Conservation (phyloP, 202 grass and related monocot species). For the Bolboschoenoplectus hybrid region DNA sequence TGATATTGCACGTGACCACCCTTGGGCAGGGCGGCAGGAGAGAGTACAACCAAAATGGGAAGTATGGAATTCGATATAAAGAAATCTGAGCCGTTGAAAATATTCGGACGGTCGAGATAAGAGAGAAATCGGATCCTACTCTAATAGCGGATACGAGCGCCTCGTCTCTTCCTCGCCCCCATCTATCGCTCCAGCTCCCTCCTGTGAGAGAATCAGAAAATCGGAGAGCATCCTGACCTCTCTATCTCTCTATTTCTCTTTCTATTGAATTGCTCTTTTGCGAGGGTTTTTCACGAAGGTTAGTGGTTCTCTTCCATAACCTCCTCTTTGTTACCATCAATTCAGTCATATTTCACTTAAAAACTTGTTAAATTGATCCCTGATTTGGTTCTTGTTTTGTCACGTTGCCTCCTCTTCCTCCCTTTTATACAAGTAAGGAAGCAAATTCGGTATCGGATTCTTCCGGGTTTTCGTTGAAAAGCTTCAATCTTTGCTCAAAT, state of each 20-base stretch:
- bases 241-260: not conserved
- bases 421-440: not conserved
- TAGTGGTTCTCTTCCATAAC: not conserved
- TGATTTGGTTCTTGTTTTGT: slow-evolving; percentile 16
- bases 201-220: not conserved
- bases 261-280: not conserved
- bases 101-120: not conserved
- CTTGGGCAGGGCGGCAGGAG: no score
- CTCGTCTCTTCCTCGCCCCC: not conserved
- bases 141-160: not conserved
- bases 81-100: not conserved
- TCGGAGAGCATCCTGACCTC: not conserved
- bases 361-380: not conserved
- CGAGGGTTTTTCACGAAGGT: not conserved
- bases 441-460: not conserved
- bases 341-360: not conserved
- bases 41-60: no score
- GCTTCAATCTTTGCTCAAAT: slow-evolving; percentile 28
- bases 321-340: not conserved
- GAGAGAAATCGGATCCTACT: not conserved
- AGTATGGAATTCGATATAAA: not conserved
- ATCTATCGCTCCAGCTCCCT: slow-evolving; percentile 6
- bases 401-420: not conserved
- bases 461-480: not conserved
- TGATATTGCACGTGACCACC: no score